phyloP scores from a whole-genome alignment of 192 early-diverging fungal species.

The Hyaloraphidium curvatum region DNA sequence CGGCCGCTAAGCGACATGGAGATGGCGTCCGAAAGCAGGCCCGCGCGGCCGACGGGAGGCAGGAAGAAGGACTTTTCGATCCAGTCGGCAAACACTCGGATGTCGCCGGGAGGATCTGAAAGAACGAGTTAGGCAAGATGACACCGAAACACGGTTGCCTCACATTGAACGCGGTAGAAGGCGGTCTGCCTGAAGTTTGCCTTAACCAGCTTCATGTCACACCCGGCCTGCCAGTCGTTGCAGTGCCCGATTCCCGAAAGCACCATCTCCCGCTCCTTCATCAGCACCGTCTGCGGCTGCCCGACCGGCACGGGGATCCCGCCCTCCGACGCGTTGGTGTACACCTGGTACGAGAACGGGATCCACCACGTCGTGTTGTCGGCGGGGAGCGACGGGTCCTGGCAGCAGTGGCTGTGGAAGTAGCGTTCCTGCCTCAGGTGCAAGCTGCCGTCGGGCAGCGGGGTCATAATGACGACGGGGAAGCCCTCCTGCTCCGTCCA shows the following conservation, averaged over 20 bases:
- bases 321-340: too few species aligned
- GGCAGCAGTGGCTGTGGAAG: neutral
- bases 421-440: constrained; percentile 60
- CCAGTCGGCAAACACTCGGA: too few species aligned
- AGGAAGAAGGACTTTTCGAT: neutral
- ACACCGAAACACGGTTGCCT: neutral
- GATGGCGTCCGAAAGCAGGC: constrained; percentile 10
- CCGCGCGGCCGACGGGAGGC: constrained; percentile 10
- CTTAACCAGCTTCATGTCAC: neutral
- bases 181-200: neutral
- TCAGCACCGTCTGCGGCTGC: neutral
- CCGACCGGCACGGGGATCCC: too few species aligned
- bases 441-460: constrained; percentile 28
- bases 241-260: neutral
- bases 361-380: neutral
- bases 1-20: constrained; percentile 4
- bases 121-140: too few species aligned
- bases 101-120: too few species aligned
- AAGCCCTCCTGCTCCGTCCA: constrained; percentile 81
- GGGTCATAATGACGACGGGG: constrained; percentile 54
- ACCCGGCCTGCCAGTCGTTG: neutral
- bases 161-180: neutral
- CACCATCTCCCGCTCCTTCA: neutral
- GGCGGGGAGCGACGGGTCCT: neutral
- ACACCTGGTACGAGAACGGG: neutral